phyloP scores from a whole-genome alignment of 768 basidiomycete species.

The Suillus paluster region DNA sequence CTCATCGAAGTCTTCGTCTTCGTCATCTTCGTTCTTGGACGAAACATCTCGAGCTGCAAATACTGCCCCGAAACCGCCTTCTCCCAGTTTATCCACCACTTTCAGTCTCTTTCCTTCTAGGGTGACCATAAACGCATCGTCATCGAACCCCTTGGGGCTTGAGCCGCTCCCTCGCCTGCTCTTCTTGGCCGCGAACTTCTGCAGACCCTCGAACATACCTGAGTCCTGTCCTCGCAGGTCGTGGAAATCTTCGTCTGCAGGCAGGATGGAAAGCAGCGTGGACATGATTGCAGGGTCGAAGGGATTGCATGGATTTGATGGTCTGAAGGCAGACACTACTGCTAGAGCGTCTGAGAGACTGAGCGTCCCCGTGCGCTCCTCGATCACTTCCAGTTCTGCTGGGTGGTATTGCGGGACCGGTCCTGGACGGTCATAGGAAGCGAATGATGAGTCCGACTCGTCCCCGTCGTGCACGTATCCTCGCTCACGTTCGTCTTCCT shows the following conservation, averaged over 20 bases:
- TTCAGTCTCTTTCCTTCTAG: slow-evolving; percentile 70
- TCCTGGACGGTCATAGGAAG: slow-evolving; percentile 15
- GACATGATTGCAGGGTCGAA: slow-evolving; percentile 70
- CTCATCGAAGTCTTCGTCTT: slow-evolving; percentile 46
- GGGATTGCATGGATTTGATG: slow-evolving; percentile 89
- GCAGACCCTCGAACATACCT: slow-evolving; percentile 66
- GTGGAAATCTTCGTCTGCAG: slow-evolving; percentile 61
- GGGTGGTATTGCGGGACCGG: slow-evolving; percentile 21
- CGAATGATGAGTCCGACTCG: slow-evolving; percentile 13
- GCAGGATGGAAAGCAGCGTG: slow-evolving; percentile 65
- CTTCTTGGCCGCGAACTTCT: slow-evolving; percentile 66
- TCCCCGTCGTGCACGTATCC: slow-evolving; percentile 22
- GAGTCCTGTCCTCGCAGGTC: slow-evolving; percentile 60
- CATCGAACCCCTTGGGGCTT: slow-evolving; percentile 36
- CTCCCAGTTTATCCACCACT: slow-evolving; percentile 88
- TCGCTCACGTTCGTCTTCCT: slow-evolving; percentile 18
- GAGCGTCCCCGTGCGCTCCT: slow-evolving; percentile 66
- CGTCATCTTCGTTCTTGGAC: slow-evolving; percentile 43
- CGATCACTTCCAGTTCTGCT: slow-evolving; percentile 41
- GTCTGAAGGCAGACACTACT: slow-evolving; percentile 64
- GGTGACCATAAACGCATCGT: slow-evolving; percentile 54
- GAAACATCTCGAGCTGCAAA: slow-evolving; percentile 73
- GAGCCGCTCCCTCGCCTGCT: slow-evolving; percentile 35
- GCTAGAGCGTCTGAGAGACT: slow-evolving; percentile 69
- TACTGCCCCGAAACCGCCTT: slow-evolving; percentile 97